These are phyloP conservation scores for Acrocalymma vagum DNA, from an alignment of 2,329 filamentous ascomycete species.

Conservation along the genomic window DNA sequence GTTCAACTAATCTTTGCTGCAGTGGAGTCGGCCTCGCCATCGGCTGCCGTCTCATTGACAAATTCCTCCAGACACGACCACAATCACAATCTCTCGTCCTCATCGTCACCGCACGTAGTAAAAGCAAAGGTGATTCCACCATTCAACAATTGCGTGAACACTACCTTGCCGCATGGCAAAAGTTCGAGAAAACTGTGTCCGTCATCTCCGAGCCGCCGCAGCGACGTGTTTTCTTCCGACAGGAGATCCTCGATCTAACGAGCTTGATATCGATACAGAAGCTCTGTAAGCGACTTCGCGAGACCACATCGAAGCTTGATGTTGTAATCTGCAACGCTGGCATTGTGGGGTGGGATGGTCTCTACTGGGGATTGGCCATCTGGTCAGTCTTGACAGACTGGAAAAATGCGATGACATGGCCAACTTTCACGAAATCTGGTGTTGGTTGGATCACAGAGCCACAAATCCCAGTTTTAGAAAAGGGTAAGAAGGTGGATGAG, in stretches of 20 bases:
- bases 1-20: constrained; percentile 40
- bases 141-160: constrained; percentile 70
- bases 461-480: constrained; percentile 53
- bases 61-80: constrained; percentile 78
- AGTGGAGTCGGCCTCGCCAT: constrained; percentile 90
- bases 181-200: constrained; percentile 44
- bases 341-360: constrained; percentile 82
- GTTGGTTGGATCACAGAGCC: constrained; percentile 63
- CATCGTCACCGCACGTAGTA: constrained; percentile 82
- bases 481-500: constrained; percentile 48
- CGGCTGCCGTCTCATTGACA: constrained; percentile 85
- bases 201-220: constrained; percentile 51
- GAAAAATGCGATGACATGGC: constrained; percentile 76
- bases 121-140: constrained; percentile 77
- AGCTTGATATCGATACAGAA: constrained; percentile 64
- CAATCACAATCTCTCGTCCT: constrained; percentile 76
- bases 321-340: constrained; percentile 86
- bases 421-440: constrained; percentile 75
- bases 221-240: constrained; percentile 59
- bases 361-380: constrained; percentile 72
- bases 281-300: constrained; percentile 60
- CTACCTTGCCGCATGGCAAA: constrained; percentile 58
- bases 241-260: constrained; percentile 67
- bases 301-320: constrained; percentile 76
- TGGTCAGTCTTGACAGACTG: constrained; percentile 68